Conservation (phyloP, 2,329 filamentous ascomycete species). For the Sclerotinia trifoliorum region DNA sequence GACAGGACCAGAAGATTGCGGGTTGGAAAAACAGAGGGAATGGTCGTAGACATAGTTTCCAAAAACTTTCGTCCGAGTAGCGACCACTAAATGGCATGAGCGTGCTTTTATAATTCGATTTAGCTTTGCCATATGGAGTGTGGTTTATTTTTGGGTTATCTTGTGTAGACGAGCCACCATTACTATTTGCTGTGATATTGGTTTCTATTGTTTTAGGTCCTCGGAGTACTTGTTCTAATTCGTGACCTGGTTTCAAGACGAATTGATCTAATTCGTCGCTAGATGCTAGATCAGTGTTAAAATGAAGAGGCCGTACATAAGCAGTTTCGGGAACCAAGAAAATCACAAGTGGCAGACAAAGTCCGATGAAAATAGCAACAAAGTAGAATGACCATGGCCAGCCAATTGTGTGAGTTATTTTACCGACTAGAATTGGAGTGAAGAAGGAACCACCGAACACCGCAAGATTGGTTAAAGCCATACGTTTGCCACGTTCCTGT, state of each 20-base stretch:
- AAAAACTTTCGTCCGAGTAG: conserved; percentile 75
- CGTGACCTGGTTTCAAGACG: conserved; percentile 16
- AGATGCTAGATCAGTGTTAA: conserved; percentile 66
- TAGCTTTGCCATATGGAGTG: conserved; percentile 2
- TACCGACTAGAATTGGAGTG: conserved; percentile 87
- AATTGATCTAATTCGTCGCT: conserved; percentile 27
- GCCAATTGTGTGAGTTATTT: conserved; percentile 72
- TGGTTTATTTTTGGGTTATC: neutral
- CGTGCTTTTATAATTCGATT: conserved; percentile 53
- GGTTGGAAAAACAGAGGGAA: conserved; percentile 83
- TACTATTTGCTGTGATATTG: conserved; percentile 15
- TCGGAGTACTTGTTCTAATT: conserved; percentile 16
- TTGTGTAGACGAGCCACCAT: neutral
- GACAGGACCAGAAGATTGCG: conserved; percentile 73
- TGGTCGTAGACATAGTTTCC: conserved; percentile 64
- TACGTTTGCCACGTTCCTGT: conserved; percentile 73
- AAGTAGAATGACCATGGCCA: conserved; percentile 90
- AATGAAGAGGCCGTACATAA: conserved; percentile 61
- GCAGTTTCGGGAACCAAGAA: conserved; percentile 85
- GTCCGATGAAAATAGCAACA: conserved; percentile 77
- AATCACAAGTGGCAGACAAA: conserved; percentile 67
- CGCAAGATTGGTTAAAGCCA: conserved; percentile 76
- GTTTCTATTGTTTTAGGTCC: conserved; percentile 17
- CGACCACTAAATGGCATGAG: conserved; percentile 75
- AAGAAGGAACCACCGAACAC: conserved; percentile 70